Conservation (phyloP, 2,329 filamentous ascomycete species). For the Juglanconis oblonga region DNA sequence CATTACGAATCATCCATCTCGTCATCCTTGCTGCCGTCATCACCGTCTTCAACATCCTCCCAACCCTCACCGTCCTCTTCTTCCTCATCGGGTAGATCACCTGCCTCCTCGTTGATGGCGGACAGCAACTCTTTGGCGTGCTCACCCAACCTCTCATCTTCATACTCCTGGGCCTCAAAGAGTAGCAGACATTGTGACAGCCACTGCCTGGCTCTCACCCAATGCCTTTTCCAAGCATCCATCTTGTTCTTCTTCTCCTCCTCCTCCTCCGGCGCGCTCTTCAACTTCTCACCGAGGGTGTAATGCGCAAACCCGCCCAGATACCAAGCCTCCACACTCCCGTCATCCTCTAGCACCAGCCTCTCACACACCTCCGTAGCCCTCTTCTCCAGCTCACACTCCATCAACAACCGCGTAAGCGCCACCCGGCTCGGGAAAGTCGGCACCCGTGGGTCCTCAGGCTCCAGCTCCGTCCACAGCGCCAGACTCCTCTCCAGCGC, state of each 20-base stretch:
- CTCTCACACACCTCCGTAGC: conserved; percentile 83
- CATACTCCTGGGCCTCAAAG: conserved; percentile 78
- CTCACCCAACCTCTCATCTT: conserved; percentile 73
- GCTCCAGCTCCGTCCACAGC: conserved; percentile 76
- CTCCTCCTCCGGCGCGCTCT: conserved; percentile 32
- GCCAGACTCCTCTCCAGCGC: conserved; percentile 77
- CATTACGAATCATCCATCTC: conserved; percentile 46
- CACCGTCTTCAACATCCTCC: conserved; percentile 48
- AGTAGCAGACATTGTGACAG: conserved; percentile 76
- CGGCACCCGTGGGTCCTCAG: conserved; percentile 70
- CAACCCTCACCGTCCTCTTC: conserved; percentile 47
- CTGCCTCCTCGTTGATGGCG: conserved; percentile 62
- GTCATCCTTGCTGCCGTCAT: conserved; percentile 40
- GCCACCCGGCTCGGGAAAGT: conserved; percentile 85
- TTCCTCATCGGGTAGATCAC: conserved; percentile 55
- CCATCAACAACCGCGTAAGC: conserved; percentile 81
- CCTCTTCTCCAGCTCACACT: conserved; percentile 80
- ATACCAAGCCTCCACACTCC: conserved; percentile 96
- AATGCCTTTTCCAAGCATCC: conserved; percentile 56
- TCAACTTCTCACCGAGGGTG: conserved; percentile 70
- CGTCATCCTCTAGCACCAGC: conserved; percentile 83
- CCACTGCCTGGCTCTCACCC: conserved; percentile 79
- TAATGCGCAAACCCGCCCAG: conserved; percentile 91
- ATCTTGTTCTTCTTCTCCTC: conserved; percentile 31
- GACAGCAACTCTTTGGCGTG: conserved; percentile 71